Conservation (phyloP, 768 basidiomycete genomes). For the Tricholoma flavovirens region DNA sequence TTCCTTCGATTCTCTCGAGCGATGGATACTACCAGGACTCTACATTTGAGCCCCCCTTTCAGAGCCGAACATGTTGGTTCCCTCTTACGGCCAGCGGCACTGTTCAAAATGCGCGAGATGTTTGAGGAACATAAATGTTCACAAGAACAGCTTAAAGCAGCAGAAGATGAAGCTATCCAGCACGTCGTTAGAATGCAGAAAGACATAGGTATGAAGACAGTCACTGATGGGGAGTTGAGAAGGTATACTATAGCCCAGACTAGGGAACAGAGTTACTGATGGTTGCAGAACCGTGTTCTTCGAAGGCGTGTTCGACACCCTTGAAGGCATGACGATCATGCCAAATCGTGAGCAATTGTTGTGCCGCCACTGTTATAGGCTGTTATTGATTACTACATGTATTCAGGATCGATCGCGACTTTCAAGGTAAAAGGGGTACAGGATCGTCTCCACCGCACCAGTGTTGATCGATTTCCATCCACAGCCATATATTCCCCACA, state of each 20-base stretch:
- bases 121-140: conserved; percentile 38
- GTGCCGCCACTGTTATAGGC: not conserved
- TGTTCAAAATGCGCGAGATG: conserved; percentile 41
- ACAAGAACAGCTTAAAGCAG: conserved; percentile 35
- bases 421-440: conserved; percentile 38
- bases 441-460: not conserved
- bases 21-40: conserved; percentile 16
- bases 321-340: conserved; percentile 56
- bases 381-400: conserved; percentile 4
- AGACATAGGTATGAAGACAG: conserved; percentile 49
- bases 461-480: not conserved
- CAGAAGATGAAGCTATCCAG: conserved; percentile 50
- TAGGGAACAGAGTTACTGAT: conserved; percentile 2
- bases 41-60: conserved; percentile 33
- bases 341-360: conserved; percentile 35
- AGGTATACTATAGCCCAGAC: conserved; percentile 21
- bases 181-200: conserved; percentile 50
- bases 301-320: conserved; percentile 61
- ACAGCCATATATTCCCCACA: conserved; percentile 44
- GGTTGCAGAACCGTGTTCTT: conserved; percentile 46
- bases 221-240: conserved; percentile 58
- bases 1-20: conserved; percentile 1
- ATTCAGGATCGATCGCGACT: conserved; percentile 37
- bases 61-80: conserved; percentile 60
- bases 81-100: conserved; percentile 46